These are phyloP conservation scores for Aspergillus ochraceoroseus DNA, from an alignment of 2,329 filamentous ascomycete genomes.

Conservation along the genomic window DNA sequence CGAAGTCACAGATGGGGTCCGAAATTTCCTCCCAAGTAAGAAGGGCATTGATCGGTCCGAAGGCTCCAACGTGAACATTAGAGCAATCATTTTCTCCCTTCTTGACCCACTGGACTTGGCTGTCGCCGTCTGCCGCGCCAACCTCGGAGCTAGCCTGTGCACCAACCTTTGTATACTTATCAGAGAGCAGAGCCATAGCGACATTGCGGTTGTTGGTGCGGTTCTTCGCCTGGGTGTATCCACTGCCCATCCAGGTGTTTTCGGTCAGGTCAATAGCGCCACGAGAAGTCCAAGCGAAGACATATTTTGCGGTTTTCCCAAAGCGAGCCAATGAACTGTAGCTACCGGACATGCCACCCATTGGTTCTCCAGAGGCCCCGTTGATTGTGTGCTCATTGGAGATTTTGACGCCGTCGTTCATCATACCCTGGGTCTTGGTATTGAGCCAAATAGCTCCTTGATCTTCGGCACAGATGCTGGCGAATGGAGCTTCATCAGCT, in stretches of 20 bases:
- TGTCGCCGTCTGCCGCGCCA: slow-evolving; percentile 52
- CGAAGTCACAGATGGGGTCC: slow-evolving; percentile 51
- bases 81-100: slow-evolving; percentile 50
- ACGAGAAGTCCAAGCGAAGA: slow-evolving; percentile 60
- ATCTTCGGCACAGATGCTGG: slow-evolving; percentile 57
- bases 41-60: slow-evolving; percentile 51
- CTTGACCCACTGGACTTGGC: slow-evolving; percentile 58
- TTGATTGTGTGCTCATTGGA: slow-evolving; percentile 60
- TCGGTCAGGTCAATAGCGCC: slow-evolving; percentile 52
- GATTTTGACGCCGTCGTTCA: slow-evolving; percentile 50
- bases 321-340: slow-evolving; percentile 56
- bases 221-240: slow-evolving; percentile 51
- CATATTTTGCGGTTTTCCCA: slow-evolving; percentile 49
- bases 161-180: slow-evolving; percentile 55
- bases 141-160: slow-evolving; percentile 52
- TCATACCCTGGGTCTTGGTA: slow-evolving; percentile 56
- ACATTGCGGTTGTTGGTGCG: slow-evolving; percentile 57
- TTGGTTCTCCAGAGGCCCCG: slow-evolving; percentile 54
- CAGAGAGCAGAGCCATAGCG: slow-evolving; percentile 53
- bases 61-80: slow-evolving; percentile 56
- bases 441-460: slow-evolving; percentile 62
- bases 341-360: slow-evolving; percentile 61
- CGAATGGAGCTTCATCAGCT: slow-evolving; percentile 55
- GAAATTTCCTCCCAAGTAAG: slow-evolving; percentile 60
- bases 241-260: slow-evolving; percentile 56